Conservation (phyloP, 176 grass and related monocot species). For the Aegilops tauschii region DNA sequence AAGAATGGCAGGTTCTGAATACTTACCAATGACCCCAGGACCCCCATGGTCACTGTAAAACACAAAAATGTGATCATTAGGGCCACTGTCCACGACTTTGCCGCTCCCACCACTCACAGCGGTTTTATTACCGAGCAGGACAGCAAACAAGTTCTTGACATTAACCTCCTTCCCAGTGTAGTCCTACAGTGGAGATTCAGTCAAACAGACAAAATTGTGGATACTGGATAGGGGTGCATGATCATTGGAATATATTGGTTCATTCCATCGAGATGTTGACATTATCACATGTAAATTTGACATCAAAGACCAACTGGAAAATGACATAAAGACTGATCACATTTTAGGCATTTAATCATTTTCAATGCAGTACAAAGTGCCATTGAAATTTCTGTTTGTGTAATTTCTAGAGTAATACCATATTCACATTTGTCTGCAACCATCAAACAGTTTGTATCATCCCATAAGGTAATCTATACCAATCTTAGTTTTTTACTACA, state of each 20-base stretch:
- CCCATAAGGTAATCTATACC: neutral
- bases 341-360: conserved; percentile 1
- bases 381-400: neutral
- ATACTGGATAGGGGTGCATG: neutral
- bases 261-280: too few relatives aligned
- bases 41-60: conserved; percentile 92
- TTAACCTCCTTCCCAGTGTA: conserved; percentile 80
- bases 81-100: conserved; percentile 84
- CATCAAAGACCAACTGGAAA: neutral
- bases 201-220: neutral
- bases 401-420: neutral
- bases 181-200: conserved; percentile 46
- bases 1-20: conserved; percentile 1
- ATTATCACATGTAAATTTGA: neutral
- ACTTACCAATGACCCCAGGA: conserved; percentile 81
- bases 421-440: neutral
- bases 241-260: neutral
- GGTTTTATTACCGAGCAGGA: conserved; percentile 82
- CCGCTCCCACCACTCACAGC: conserved; percentile 80
- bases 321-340: neutral
- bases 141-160: conserved; percentile 76
- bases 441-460: neutral
- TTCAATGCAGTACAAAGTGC: neutral
- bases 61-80: conserved; percentile 91
- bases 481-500: neutral